These are phyloP conservation scores for Suillus subluteus DNA, from an alignment of 768 basidiomycete genomes.

Conservation along the genomic window DNA sequence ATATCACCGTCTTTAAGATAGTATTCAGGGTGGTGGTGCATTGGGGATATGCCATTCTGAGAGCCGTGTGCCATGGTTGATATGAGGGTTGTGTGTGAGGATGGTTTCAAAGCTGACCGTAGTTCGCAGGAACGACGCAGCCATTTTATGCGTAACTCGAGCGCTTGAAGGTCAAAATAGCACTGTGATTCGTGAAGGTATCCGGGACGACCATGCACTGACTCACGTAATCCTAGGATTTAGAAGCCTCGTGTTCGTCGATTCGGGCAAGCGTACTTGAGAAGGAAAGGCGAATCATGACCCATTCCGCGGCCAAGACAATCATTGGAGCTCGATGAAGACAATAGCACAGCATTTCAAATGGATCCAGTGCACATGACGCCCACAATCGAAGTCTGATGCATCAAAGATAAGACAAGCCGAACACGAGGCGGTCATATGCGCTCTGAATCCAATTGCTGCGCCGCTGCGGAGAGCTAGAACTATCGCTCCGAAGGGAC, in stretches of 20 bases:
- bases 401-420: not conserved
- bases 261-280: not conserved
- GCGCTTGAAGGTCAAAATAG: not conserved
- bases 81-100: too few relatives aligned
- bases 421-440: slow-evolving; percentile 1
- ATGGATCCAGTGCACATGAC: not conserved
- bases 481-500: not conserved
- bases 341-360: not conserved
- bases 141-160: not conserved
- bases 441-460: not conserved
- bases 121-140: not conserved
- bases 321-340: not conserved
- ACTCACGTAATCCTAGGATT: not conserved
- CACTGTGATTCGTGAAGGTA: not conserved
- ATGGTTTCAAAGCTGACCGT: not conserved
- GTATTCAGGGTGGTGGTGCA: not conserved
- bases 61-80: not conserved
- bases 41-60: not conserved
- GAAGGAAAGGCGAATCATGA: not conserved
- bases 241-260: not conserved
- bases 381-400: not conserved
- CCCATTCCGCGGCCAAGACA: not conserved
- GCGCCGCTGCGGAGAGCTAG: not conserved
- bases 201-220: not conserved
- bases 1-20: not conserved